A percentile compares a stretch with the other conserved stretches of the same genome.
phyloP scores from a whole-genome alignment of 805 yeast species.

The Blastobotrys peoriensis region DNA sequence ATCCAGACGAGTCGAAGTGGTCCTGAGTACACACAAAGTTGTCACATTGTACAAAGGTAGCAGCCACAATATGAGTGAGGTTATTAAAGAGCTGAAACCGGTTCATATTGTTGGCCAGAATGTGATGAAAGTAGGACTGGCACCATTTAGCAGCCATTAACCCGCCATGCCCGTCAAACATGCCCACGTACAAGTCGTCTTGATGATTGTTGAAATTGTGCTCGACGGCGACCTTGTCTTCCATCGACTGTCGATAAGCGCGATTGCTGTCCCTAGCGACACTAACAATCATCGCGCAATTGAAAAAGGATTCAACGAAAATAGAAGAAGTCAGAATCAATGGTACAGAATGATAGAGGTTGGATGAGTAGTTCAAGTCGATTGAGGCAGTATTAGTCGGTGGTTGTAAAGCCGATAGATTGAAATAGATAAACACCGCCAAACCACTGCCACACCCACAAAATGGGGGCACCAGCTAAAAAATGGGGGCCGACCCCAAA shows the following conservation, averaged over 20 bases:
- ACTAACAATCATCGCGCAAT: no score
- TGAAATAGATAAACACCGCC: no score
- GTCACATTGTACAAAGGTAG: slow-evolving; percentile 73
- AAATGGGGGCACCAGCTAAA: no score
- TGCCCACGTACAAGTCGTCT: slow-evolving; percentile 94
- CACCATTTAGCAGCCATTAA: slow-evolving; percentile 89
- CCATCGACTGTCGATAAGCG: slow-evolving; percentile 54
- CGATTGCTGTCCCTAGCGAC: no score
- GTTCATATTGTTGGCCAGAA: slow-evolving; percentile 38
- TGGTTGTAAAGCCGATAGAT: no score
- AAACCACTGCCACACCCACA: no score
- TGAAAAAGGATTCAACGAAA: no score
- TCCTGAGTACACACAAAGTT: slow-evolving; percentile 47
- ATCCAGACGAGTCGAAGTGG: slow-evolving; percentile 71
- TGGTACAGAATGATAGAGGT: no score
- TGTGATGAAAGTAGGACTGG: slow-evolving; percentile 72
- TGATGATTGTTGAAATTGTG: slow-evolving; percentile 73
- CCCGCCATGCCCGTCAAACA: slow-evolving; percentile 98
- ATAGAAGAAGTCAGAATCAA: no score
- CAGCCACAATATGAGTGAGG: slow-evolving; percentile 38
- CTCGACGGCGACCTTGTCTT: slow-evolving; percentile 87
- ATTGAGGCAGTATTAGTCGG: no score
- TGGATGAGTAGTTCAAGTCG: no score
- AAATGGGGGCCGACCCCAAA: no score
- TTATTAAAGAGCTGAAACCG: slow-evolving; percentile 24